These are phyloP conservation scores for Periglandula ipomoeae DNA, from an alignment of 2,329 filamentous ascomycete genomes.

Conservation along the genomic window DNA sequence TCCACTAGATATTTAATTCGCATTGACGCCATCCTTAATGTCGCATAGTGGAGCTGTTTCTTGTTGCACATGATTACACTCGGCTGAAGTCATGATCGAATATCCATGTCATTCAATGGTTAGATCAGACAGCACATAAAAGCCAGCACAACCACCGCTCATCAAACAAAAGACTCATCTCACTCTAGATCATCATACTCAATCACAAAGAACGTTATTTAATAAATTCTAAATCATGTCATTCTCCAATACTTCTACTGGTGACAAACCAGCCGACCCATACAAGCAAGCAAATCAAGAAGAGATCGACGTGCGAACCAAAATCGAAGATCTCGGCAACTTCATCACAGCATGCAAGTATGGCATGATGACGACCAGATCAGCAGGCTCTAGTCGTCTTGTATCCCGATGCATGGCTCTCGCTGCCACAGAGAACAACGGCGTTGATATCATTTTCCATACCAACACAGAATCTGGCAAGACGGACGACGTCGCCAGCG, in stretches of 20 bases:
- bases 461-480: constrained; percentile 88
- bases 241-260: constrained; percentile 47
- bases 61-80: no score
- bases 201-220: no score
- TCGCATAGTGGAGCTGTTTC: no score
- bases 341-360: constrained; percentile 72
- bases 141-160: no score
- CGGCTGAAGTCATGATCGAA: no score
- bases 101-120: no score
- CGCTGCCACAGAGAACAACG: constrained; percentile 69
- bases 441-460: constrained; percentile 80
- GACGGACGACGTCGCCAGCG: constrained; percentile 65
- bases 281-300: constrained; percentile 70
- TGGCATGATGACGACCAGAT: constrained; percentile 79
- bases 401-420: constrained; percentile 82
- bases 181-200: not conserved
- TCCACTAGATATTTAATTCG: no score
- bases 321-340: constrained; percentile 61
- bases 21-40: no score
- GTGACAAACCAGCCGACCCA: constrained; percentile 59
- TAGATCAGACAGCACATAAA: no score
- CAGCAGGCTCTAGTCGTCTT: constrained; percentile 53
- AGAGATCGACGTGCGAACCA: constrained; percentile 56
- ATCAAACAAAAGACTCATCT: no score
- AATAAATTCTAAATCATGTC: no score